Base-by-base conservation (phyloP, 2,329 filamentous ascomycete species). In the Zymoseptoria crescenta region DNA sequence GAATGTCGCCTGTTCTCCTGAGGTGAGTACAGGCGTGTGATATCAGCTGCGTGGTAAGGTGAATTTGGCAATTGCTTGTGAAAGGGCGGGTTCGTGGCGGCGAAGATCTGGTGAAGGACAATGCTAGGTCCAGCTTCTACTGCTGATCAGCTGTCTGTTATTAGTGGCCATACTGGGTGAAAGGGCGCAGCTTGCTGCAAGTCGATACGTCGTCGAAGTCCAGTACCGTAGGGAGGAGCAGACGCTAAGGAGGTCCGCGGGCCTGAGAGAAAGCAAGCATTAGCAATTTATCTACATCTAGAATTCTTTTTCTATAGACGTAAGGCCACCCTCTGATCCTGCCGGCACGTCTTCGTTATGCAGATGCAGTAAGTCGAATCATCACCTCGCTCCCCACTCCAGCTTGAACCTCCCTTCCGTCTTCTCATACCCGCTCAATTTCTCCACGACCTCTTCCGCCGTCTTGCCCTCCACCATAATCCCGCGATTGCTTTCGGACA, bases 401-500 rank as follows among this genome's bases (percentile, higher is more conserved):
- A 97, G 76, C 68, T 92, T 87, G 72, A 90, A 90, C 55, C 89
- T 83, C 9, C 87, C 88, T 64, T 86, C 80, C 0, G 88, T 87
- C 52, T 87, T 83, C 75, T 84, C 83, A 77, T 99, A 99, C 30
- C 87, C 80, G 61, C 77, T 81, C 73, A 99, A 77, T 51, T 81
- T 82, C 62, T 79, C 75, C 64, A 96, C 80, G 13, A 92, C 91
- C 57, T 89, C 87, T 50, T 89, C 85, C 1, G 87, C 82, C 53
- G 81, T 84, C 67, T 80, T 81, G 4, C 89, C 91, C 70, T 93
- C 89, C 1, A 88, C 85, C 67, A 97, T 76, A 64, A 99, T 97
- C 8, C 82, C 79, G 54, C 81, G 83, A 74, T 92, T 93, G 20
- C 79, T 83, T 30, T 79, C 74, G 56, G 81, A 81, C 54, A 99